Evolutionary conservation across 1,284 basidiomycete species (phyloP), one percentile per base, ranked within the genome.

Genomic region (Hemileia vastatrix): DNA sequence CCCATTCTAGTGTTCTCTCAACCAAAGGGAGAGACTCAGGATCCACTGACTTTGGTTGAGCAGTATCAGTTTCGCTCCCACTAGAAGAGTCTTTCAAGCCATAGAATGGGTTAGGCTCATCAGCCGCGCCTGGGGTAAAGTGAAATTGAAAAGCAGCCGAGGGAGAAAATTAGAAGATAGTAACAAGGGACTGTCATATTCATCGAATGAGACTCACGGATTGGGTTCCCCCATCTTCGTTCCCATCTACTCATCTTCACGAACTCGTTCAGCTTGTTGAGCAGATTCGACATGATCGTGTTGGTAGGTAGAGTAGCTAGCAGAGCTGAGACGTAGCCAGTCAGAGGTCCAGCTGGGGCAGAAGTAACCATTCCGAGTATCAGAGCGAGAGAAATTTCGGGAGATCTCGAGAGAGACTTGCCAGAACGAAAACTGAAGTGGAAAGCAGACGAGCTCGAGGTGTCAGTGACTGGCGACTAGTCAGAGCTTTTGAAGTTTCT

Each of bases 171-270:
- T 50, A 27, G 27, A 27, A 27, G 27, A 27, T 27, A 27, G 27
- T 27, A 27, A 27, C 27, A 27, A 27, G 27, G 27, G 27, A 27
- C 27, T 27, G 27, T 27, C 27, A 9, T 32, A 9, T 32, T 11
- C 40, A n/a, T 24, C 27, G 11, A 21, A n/a, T 3, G 24, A 19
- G 21, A 33, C 18, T 43, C 53, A 23, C 72, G 67, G 43, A 73
- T 72, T 4, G 72, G 72, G 44, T 72, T 74, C 32, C 72, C 72
- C 72, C 72, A 74, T 9, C 71, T 64, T 23, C 67, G 62, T 54
- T 73, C 69, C 71, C 71, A 74, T 1, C 68, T 61, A 57, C 70
- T 70, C 66, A 70, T 68, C 52, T 67, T 62, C 19, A 71, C 66
- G 61, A 74, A 72, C 45, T 68, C 64, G 60, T 74, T 74, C 32